phyloP scores from a whole-genome alignment of 768 basidiomycete genomes.

The Phylloporus rhodoxanthus region DNA sequence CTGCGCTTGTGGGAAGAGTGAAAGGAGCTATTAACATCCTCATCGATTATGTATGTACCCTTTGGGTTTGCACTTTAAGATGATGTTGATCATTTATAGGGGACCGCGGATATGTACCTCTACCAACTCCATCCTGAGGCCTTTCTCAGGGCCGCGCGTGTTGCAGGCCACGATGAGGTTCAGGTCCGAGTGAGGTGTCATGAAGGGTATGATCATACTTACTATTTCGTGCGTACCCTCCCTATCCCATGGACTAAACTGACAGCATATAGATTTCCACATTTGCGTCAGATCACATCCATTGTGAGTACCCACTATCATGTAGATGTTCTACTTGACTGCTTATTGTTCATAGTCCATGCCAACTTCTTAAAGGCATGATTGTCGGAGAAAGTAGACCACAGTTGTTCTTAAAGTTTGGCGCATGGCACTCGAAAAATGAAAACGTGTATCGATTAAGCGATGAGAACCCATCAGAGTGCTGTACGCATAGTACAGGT shows the following conservation, averaged over 20 bases:
- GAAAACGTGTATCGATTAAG: background rate
- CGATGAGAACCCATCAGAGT: background rate
- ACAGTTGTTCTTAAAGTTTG: constrained; percentile 5
- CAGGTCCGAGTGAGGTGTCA: constrained; percentile 77
- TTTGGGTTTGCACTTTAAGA: background rate
- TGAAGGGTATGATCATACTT: constrained; percentile 83
- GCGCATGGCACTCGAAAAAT: background rate
- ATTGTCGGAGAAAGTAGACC: background rate
- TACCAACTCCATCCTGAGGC: constrained; percentile 88
- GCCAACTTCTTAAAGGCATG: constrained; percentile 80
- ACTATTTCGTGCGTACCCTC: constrained; percentile 64
- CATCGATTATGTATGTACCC: constrained; percentile 70
- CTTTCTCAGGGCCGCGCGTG: constrained; percentile 73
- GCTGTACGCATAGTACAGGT: constrained; percentile 1
- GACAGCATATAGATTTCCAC: constrained; percentile 64
- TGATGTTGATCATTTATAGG: constrained; percentile 39
- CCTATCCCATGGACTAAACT: background rate
- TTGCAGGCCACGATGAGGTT: constrained; percentile 63
- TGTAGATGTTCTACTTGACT: constrained; percentile 9
- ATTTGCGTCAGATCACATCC: constrained; percentile 84
- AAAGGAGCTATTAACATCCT: constrained; percentile 70
- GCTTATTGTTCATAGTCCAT: constrained; percentile 51
- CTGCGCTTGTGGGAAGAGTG: constrained; percentile 63
- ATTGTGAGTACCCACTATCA: constrained; percentile 49
- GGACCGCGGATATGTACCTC: constrained; percentile 75